These are phyloP conservation scores for Sporisorium sorghi DNA, from an alignment of 1,284 basidiomycete species.

Conservation along the genomic window DNA sequence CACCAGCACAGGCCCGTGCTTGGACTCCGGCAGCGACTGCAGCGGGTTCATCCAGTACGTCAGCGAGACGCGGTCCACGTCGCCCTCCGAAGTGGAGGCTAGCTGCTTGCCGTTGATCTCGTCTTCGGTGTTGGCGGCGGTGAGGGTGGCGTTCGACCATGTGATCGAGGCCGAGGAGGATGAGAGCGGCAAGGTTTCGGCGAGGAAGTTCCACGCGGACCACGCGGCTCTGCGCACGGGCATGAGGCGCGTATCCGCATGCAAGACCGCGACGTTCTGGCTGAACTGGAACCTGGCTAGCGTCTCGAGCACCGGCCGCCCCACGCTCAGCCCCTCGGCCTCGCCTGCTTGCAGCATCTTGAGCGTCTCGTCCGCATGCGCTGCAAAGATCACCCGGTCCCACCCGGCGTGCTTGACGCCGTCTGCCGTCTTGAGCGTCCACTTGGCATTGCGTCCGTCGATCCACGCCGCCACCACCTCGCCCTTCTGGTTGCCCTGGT, in stretches of 20 bases:
- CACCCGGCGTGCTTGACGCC: conserved; percentile 65
- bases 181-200: conserved; percentile 30
- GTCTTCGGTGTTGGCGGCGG: not conserved
- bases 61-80: conserved; percentile 54
- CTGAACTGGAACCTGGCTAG: conserved; percentile 73
- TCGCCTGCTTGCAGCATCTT: conserved; percentile 72
- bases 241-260: conserved; percentile 72
- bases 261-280: conserved; percentile 78
- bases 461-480: conserved; percentile 30
- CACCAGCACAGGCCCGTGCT: conserved; percentile 79
- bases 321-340: conserved; percentile 72
- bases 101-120: conserved; percentile 28
- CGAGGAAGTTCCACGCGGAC: conserved; percentile 63
- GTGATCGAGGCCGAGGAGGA: not conserved
- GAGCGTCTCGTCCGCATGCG: conserved; percentile 79
- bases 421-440: conserved; percentile 69
- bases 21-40: conserved; percentile 76
- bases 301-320: conserved; percentile 74
- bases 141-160: not conserved
- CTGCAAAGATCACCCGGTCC: conserved; percentile 83
- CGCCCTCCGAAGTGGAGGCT: not conserved
- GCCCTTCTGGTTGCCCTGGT: conserved; percentile 27
- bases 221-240: conserved; percentile 51
- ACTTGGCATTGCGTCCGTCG: conserved; percentile 29
- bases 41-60: conserved; percentile 83